Conservation (phyloP, 2,329 filamentous ascomycete species). For the Metarhizium anisopliae region DNA sequence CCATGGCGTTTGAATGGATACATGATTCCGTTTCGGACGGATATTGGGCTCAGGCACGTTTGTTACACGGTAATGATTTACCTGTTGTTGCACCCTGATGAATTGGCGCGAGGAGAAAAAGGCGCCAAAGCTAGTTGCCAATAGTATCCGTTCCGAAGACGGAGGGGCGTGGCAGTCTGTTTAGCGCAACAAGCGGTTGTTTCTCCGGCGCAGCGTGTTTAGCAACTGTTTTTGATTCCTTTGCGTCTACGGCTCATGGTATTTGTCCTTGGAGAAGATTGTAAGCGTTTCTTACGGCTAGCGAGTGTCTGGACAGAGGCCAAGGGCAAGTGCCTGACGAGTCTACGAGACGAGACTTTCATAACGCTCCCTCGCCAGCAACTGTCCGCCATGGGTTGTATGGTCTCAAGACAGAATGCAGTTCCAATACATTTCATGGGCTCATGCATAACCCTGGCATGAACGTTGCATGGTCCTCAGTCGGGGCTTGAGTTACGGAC, state of each 20-base stretch:
- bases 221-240: not conserved
- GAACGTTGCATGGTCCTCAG: too few species aligned
- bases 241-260: not conserved
- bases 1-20: not conserved
- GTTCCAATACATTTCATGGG: too few species aligned
- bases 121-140: not conserved
- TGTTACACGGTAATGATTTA: not conserved
- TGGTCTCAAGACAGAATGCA: too few species aligned
- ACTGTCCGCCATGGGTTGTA: too few species aligned
- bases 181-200: not conserved
- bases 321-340: too few species aligned
- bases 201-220: not conserved
- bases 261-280: not conserved
- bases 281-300: not conserved
- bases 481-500: too few species aligned
- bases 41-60: not conserved
- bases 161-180: not conserved
- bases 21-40: not conserved
- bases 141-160: not conserved
- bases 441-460: too few species aligned
- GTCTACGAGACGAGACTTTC: too few species aligned
- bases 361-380: too few species aligned
- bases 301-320: too few species aligned
- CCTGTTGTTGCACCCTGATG: not conserved
- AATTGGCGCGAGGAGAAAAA: not conserved